These are phyloP conservation scores for Polysphondylium violaceum DNA, from an alignment of 78 protist species.

Conservation along the genomic window DNA sequence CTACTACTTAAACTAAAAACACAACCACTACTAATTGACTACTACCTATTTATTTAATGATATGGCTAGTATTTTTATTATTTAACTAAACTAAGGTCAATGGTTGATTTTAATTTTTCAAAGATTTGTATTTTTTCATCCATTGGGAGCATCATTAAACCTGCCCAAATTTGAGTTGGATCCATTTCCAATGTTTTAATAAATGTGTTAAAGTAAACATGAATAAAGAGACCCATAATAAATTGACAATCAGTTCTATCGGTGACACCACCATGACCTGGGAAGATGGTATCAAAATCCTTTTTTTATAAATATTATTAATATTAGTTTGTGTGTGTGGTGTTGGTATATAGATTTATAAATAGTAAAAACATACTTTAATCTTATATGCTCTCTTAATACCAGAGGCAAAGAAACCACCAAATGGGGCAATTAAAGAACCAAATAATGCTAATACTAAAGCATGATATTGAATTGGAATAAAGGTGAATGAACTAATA, in stretches of 20 bases:
- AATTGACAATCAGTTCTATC: constrained; percentile 97
- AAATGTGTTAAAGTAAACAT: constrained; percentile 83
- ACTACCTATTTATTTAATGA: too few relatives aligned
- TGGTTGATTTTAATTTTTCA: constrained; percentile 33
- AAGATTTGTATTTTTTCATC: constrained; percentile 42
- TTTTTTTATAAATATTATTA: background rate
- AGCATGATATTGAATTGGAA: constrained; percentile 90
- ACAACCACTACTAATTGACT: background rate
- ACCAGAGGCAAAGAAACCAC: constrained; percentile 98
- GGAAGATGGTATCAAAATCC: constrained; percentile 95
- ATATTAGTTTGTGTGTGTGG: background rate
- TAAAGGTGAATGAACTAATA: constrained; percentile 2
- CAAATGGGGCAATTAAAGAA: constrained; percentile 96
- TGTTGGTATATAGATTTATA: background rate
- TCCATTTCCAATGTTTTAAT: constrained; percentile 67
- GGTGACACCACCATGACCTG: constrained; percentile 98
- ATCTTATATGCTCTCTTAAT: constrained; percentile 96
- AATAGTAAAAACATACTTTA: constrained; percentile 67
- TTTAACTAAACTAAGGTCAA: too few relatives aligned
- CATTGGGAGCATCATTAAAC: constrained; percentile 35
- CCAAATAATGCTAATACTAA: constrained; percentile 91
- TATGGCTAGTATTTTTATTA: too few relatives aligned
- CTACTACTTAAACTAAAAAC: background rate
- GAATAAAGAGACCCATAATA: constrained; percentile 91
- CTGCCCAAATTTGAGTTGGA: constrained; percentile 39